Base-by-base conservation (phyloP, 2,329 filamentous ascomycete species). In the Orbilia oligospora region DNA sequence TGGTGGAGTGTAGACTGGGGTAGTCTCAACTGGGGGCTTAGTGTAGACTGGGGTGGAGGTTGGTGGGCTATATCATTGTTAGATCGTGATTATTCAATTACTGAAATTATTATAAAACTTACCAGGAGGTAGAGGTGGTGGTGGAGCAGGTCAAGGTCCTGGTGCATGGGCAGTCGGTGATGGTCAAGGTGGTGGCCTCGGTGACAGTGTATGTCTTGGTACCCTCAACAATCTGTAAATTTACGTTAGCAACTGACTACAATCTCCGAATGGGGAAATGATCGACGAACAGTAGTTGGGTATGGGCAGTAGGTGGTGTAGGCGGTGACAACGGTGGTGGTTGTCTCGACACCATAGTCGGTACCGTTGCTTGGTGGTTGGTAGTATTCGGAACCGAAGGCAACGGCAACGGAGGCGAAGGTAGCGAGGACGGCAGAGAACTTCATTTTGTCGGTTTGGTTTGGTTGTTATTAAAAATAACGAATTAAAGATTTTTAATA, bases 141-240 rank as follows among this genome's bases (percentile, higher is more conserved):
- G 68, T 72, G 63, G 75, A 64, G 44, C 44, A 64, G 55, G 68
- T 78, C 44, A 68, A 69, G 33, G 75, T 78, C 30, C 75, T 64
- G 24, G 75, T 78, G 75, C 75, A 78, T 78, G 75, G 75, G 75
- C 75, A 78, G 75, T 78, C 58, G 68, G 75, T 78, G 63, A 78
- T 36, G 27, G 68, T 78, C 24, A 78, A 20, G 63, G 75, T 78
- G 63, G 75, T 78, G 44, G 75, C 61, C 46, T 68, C 75, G 58
- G 75, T 72, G 68, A 72, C 75, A 20, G 64, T 69, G 55, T 78
- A 78, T 20, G 53, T 67, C 20, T 78, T n/a, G 24, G 20, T 49
- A 41, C 68, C 68, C 75, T 78, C 75, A 18, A 22, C 36, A 51
- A 73, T 49, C 38, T 41, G 41, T 65, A 4, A 41, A 16, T 41